These are phyloP conservation scores for Exophiala aquamarina DNA, from an alignment of 2,329 filamentous ascomycete genomes.

Conservation along the genomic window DNA sequence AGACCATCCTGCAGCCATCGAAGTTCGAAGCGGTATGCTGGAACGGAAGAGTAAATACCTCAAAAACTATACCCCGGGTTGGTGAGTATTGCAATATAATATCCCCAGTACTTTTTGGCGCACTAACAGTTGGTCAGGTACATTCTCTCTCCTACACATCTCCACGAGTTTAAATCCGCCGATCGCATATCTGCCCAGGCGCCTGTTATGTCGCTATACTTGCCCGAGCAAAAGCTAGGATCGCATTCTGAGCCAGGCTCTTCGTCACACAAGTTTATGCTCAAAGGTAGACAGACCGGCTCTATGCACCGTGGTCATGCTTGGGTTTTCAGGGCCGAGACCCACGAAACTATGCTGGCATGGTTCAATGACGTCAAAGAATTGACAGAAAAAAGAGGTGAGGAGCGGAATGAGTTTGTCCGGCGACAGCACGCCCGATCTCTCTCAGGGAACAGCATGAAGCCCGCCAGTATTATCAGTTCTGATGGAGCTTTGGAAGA, in stretches of 20 bases:
- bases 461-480: conserved; percentile 62
- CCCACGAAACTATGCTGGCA: conserved; percentile 91
- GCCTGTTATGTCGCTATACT: conserved; percentile 93
- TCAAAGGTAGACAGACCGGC: conserved; percentile 93
- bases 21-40: conserved; percentile 85
- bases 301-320: conserved; percentile 79
- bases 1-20: conserved; percentile 76
- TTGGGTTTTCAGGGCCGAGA: conserved; percentile 68
- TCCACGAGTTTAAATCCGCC: conserved; percentile 98
- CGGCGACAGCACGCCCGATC: conserved; percentile 72
- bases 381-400: conserved; percentile 82
- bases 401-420: conserved; percentile 85
- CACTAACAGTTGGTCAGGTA: conserved; percentile 62
- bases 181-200: conserved; percentile 79
- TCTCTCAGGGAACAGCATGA: conserved; percentile 62
- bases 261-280: conserved; percentile 93
- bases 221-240: conserved; percentile 92
- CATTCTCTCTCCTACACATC: conserved; percentile 90
- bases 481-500: conserved; percentile 79
- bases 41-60: conserved; percentile 99
- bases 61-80: conserved; percentile 94
- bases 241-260: conserved; percentile 81
- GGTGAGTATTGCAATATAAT: conserved; percentile 57
- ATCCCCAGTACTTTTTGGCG: conserved; percentile 6
- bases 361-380: conserved; percentile 94